Conservation (phyloP, 2,329 filamentous ascomycete species). For the Fusarium sp. region DNA sequence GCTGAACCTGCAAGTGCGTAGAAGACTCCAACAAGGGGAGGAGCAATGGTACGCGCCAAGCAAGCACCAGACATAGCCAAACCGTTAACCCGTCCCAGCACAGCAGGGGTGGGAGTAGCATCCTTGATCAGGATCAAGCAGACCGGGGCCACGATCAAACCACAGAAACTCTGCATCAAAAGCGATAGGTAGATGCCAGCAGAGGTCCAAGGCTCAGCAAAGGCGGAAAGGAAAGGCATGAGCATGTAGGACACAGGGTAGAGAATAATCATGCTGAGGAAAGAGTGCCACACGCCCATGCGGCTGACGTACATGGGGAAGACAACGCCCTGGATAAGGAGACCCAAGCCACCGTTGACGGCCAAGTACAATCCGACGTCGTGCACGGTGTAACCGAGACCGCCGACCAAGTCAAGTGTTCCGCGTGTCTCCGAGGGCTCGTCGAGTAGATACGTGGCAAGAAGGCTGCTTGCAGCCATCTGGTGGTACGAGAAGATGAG, state of each 20-base stretch:
- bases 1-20: conserved; percentile 69
- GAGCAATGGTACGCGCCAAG: conserved; percentile 75
- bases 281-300: conserved; percentile 75
- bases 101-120: conserved; percentile 70
- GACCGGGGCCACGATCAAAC: conserved; percentile 75
- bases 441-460: conserved; percentile 59
- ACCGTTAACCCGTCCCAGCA: conserved; percentile 78
- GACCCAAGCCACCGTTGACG: conserved; percentile 76
- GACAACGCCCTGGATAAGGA: conserved; percentile 78
- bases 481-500: conserved; percentile 59
- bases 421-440: conserved; percentile 35
- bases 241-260: conserved; percentile 77
- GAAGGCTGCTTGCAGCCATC: conserved; percentile 57
- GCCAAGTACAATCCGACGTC: conserved; percentile 76
- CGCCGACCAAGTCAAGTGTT: conserved; percentile 63
- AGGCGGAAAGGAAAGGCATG: conserved; percentile 73
- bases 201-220: conserved; percentile 65
- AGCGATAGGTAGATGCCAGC: conserved; percentile 74
- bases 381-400: conserved; percentile 73
- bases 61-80: conserved; percentile 79
- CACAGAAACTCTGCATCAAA: conserved; percentile 73
- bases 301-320: conserved; percentile 73
- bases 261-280: conserved; percentile 71
- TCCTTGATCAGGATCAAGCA: conserved; percentile 79
- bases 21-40: conserved; percentile 74